phyloP scores from a whole-genome alignment of 129 eudicot species.

The Chrysanthemum seticuspe region DNA sequence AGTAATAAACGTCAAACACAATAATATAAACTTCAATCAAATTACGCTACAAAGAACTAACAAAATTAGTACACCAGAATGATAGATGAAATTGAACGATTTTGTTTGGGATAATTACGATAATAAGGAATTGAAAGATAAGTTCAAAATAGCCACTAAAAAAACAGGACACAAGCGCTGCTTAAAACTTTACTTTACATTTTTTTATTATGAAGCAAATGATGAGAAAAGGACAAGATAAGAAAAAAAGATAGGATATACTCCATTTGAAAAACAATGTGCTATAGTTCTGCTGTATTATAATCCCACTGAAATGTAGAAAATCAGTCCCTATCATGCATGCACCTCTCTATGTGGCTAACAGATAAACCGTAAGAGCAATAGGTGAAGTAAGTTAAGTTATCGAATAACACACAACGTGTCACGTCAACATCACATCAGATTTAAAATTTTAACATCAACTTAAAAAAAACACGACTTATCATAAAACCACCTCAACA shows the following conservation, averaged over 20 bases:
- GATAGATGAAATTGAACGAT: no score
- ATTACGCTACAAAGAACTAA: no score
- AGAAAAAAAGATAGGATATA: background rate
- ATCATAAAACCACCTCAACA: no score
- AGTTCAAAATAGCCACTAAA: background rate
- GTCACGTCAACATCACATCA: no score
- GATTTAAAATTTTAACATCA: no score
- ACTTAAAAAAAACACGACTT: no score
- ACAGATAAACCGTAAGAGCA: background rate
- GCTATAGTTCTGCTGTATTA: conserved; percentile 10
- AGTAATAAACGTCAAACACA: no score
- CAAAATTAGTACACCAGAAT: no score
- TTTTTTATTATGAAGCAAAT: background rate
- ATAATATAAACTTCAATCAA: no score
- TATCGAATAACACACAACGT: no score
- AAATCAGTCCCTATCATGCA: background rate
- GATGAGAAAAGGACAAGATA: conserved; percentile 4
- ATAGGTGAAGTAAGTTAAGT: no score
- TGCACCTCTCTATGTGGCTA: conserved; percentile 12
- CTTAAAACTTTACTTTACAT: background rate
- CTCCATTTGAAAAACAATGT: conserved; percentile 23
- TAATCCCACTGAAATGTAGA: conserved; percentile 22
- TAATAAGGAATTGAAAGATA: background rate
- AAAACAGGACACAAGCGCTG: background rate
- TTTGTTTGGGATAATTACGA: no score